These are phyloP conservation scores for Stereocaulon alpinum DNA, from an alignment of 495 filamentous ascomycete genomes.

Conservation along the genomic window DNA sequence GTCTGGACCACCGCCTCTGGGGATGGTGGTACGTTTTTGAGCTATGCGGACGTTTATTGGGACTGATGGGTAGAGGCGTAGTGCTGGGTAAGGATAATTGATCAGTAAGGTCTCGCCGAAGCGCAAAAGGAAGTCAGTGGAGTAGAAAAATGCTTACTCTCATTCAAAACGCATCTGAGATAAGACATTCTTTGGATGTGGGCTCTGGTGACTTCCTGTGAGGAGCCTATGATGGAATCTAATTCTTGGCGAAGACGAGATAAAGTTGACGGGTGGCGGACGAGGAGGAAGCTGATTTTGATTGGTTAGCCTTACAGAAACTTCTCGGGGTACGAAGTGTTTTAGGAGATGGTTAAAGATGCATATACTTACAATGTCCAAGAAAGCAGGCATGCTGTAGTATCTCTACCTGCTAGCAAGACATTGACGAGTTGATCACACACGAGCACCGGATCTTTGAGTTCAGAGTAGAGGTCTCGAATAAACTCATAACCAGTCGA, in stretches of 20 bases:
- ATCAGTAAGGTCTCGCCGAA: slow-evolving; percentile 7
- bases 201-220: slow-evolving; percentile 23
- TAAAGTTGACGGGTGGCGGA: slow-evolving; percentile 29
- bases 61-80: slow-evolving; percentile 48
- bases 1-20: slow-evolving; percentile 40
- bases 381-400: slow-evolving; percentile 44
- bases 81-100: slow-evolving; percentile 31
- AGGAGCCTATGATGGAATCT: slow-evolving; percentile 21
- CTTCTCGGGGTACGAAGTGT: neutral
- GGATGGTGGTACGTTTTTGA: slow-evolving; percentile 37
- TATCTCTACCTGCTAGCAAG: slow-evolving; percentile 51
- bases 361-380: slow-evolving; percentile 40
- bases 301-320: neutral
- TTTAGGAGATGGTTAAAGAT: neutral
- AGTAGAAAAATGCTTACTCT: slow-evolving; percentile 21
- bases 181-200: slow-evolving; percentile 30
- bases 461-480: slow-evolving; percentile 35
- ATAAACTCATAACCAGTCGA: slow-evolving; percentile 34
- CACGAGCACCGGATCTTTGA: slow-evolving; percentile 38
- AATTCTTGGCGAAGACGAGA: slow-evolving; percentile 32
- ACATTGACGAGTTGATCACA: slow-evolving; percentile 47
- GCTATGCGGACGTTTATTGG: slow-evolving; percentile 44
- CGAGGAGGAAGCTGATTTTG: slow-evolving; percentile 28
- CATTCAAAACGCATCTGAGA: slow-evolving; percentile 35
- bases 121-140: too few species aligned